These are phyloP conservation scores for Debaryomyces castellii DNA, from an alignment of 805 yeast species.

Conservation along the genomic window DNA sequence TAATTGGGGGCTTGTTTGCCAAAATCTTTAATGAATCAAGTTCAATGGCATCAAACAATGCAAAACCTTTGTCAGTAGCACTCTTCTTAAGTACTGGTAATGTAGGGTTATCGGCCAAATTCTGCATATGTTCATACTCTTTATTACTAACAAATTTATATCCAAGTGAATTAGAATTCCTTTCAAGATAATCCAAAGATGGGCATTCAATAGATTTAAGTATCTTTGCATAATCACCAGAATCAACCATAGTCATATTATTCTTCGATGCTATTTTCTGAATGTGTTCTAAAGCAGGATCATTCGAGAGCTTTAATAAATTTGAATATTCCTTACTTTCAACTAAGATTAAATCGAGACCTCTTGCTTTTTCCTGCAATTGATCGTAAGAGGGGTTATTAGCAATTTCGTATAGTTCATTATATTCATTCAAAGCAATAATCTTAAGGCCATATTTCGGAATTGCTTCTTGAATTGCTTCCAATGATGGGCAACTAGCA, in stretches of 20 bases:
- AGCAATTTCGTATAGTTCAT: neutral
- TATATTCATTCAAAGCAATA: constrained; percentile 12
- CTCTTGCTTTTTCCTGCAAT: constrained; percentile 16
- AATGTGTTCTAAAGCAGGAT: constrained; percentile 13
- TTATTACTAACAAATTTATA: constrained; percentile 5
- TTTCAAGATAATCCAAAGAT: constrained; percentile 17
- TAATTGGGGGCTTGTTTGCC: constrained; percentile 22
- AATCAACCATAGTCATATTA: constrained; percentile 3
- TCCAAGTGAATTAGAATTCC: constrained; percentile 8
- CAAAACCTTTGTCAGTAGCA: constrained; percentile 13
- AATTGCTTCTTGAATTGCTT: constrained; percentile 6
- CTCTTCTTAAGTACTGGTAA: constrained; percentile 12
- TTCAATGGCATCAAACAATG: constrained; percentile 12
- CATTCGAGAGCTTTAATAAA: constrained; percentile 9
- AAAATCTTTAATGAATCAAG: constrained; percentile 21
- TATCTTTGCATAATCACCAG: neutral
- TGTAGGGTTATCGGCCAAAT: constrained; percentile 31
- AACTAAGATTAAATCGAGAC: neutral
- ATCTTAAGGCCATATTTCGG: constrained; percentile 7
- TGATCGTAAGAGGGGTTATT: constrained; percentile 19
- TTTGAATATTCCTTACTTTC: neutral
- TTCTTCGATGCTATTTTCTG: constrained; percentile 9
- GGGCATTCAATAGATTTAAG: constrained; percentile 17
- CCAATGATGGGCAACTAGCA: constrained; percentile 7
- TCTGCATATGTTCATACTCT: constrained; percentile 9